Percentiles rank a stretch among this genome's conserved stretches.
These are phyloP conservation scores for Sarcodon aspratus DNA, from an alignment of 768 basidiomycete genomes.

Conservation along the genomic window DNA sequence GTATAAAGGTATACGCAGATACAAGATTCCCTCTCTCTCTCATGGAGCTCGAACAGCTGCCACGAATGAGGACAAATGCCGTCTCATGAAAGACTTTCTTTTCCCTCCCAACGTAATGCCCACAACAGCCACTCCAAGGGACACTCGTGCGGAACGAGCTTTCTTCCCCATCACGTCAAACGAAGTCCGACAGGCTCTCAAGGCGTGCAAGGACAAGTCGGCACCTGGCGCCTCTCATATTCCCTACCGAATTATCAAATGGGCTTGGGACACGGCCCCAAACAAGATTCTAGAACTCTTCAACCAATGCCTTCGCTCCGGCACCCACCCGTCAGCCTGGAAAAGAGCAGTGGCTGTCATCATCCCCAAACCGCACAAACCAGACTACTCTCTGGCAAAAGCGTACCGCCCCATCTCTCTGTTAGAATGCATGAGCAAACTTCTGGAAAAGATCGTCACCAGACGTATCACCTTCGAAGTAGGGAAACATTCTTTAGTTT, in stretches of 20 bases:
- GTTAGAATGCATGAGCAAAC: slow-evolving; percentile 12
- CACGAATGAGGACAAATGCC: too few species aligned
- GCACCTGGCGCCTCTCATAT: too few species aligned
- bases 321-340: slow-evolving; percentile 6
- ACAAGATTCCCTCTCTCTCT: too few species aligned
- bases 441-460: slow-evolving; percentile 10
- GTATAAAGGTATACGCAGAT: too few species aligned
- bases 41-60: too few species aligned
- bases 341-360: slow-evolving; percentile 7
- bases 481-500: slow-evolving; percentile 7
- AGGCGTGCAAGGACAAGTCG: too few species aligned
- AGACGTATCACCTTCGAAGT: slow-evolving; percentile 9
- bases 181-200: too few species aligned
- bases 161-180: too few species aligned
- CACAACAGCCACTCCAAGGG: too few species aligned
- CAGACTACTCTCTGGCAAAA: slow-evolving; percentile 11
- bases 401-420: slow-evolving; percentile 16
- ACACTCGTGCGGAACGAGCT: too few species aligned
- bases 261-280: background rate
- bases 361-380: slow-evolving; percentile 13
- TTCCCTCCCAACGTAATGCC: too few species aligned
- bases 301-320: slow-evolving; percentile 5
- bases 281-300: background rate
- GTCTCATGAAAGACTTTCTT: too few species aligned
- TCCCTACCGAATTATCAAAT: background rate